phyloP scores from a whole-genome alignment of 2,329 filamentous ascomycete genomes.

The Trichoderma sp. region DNA sequence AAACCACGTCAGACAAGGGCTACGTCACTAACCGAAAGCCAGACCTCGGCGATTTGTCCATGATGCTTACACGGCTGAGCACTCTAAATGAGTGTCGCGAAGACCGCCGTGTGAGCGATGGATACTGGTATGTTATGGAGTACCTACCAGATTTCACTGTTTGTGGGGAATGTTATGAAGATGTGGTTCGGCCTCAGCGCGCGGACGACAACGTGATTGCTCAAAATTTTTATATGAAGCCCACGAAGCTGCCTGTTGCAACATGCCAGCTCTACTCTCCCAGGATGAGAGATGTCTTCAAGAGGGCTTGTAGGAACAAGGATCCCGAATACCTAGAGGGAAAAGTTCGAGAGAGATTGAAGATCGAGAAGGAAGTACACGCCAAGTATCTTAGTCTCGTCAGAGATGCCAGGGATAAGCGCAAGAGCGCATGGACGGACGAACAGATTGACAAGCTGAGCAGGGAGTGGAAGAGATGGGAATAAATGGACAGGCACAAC shows the following conservation, averaged over 20 bases:
- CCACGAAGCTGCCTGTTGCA: slow-evolving; percentile 52
- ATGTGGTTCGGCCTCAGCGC: slow-evolving; percentile 69
- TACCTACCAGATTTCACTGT: slow-evolving; percentile 74
- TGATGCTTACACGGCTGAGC: slow-evolving; percentile 58
- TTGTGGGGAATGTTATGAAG: slow-evolving; percentile 82
- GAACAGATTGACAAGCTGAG: slow-evolving; percentile 48
- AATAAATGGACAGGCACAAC: slow-evolving; percentile 38
- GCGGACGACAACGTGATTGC: slow-evolving; percentile 54
- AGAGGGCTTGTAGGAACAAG: slow-evolving; percentile 60
- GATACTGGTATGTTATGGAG: slow-evolving; percentile 75
- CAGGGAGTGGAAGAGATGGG: slow-evolving; percentile 56
- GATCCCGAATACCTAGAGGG: slow-evolving; percentile 62
- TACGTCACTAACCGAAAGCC: slow-evolving; percentile 44
- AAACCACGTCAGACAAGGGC: slow-evolving; percentile 53
- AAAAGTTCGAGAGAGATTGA: slow-evolving; percentile 56
- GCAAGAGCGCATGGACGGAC: slow-evolving; percentile 38
- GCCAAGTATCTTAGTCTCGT: slow-evolving; percentile 49
- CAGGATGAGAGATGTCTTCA: slow-evolving; percentile 73
- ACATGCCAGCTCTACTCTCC: slow-evolving; percentile 78
- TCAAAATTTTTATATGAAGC: slow-evolving; percentile 60
- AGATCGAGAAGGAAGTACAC: slow-evolving; percentile 58
- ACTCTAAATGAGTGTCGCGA: slow-evolving; percentile 61
- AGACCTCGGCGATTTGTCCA: slow-evolving; percentile 60
- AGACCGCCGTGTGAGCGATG: slow-evolving; percentile 59
- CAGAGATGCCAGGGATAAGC: slow-evolving; percentile 33